Conservation (phyloP, 2,329 filamentous ascomycete species). For the Stemphylium beticola region DNA sequence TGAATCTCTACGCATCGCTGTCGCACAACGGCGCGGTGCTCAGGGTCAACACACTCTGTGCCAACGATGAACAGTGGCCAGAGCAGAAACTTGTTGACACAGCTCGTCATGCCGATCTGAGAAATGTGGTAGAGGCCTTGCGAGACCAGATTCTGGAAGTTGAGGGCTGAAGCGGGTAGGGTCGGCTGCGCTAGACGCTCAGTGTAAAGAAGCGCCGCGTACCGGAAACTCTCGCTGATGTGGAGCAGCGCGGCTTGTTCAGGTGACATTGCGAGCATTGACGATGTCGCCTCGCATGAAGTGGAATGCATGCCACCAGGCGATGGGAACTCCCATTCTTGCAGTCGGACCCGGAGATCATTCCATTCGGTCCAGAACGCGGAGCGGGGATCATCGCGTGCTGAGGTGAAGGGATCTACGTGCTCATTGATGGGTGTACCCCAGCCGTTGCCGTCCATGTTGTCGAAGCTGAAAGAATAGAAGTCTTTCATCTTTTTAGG, state of each 20-base stretch:
- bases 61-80: conserved; percentile 94
- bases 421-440: conserved; percentile 61
- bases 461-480: conserved; percentile 61
- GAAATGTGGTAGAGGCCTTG: conserved; percentile 84
- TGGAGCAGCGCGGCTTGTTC: conserved; percentile 77
- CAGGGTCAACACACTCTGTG: conserved; percentile 83
- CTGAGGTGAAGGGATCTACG: conserved; percentile 48
- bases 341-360: conserved; percentile 75
- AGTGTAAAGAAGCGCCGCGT: conserved; percentile 86
- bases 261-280: conserved; percentile 44
- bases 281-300: conserved; percentile 33
- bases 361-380: conserved; percentile 89
- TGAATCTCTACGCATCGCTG: conserved; percentile 85
- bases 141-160: conserved; percentile 82
- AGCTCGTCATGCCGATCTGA: conserved; percentile 73
- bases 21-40: conserved; percentile 79
- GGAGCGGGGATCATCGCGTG: conserved; percentile 61
- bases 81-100: conserved; percentile 84
- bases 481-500: conserved; percentile 53
- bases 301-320: conserved; percentile 36
- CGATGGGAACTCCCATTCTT: conserved; percentile 74
- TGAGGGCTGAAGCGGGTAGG: conserved; percentile 73
- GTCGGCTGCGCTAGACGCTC: conserved; percentile 83
- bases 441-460: conserved; percentile 73
- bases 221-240: conserved; percentile 88